A percentile compares a stretch with the other conserved stretches of the same genome.
phyloP scores from a whole-genome alignment of 2,329 filamentous ascomycete genomes.

The Hypoxylon sp. region DNA sequence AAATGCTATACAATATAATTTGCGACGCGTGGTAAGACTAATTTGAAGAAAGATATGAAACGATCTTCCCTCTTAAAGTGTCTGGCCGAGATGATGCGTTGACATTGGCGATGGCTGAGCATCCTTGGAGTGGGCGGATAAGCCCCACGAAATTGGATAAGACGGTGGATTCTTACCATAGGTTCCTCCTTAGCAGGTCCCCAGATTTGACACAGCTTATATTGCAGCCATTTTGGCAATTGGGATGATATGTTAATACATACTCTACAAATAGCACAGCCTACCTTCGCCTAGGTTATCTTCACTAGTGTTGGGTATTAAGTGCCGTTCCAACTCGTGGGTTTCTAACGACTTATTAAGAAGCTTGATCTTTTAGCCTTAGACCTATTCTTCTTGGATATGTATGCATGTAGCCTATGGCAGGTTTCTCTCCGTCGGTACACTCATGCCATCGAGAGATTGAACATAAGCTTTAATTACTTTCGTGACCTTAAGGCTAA shows the following conservation, averaged over 20 bases:
- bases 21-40: slow-evolving; percentile 34
- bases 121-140: slow-evolving; percentile 30
- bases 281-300: too few relatives aligned
- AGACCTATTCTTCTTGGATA: slow-evolving; percentile 39
- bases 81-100: slow-evolving; percentile 28
- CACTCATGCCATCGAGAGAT: slow-evolving; percentile 32
- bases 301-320: slow-evolving; percentile 28
- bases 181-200: slow-evolving; percentile 37
- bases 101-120: slow-evolving; percentile 29
- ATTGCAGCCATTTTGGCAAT: slow-evolving; percentile 1
- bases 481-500: slow-evolving; percentile 19
- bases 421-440: slow-evolving; percentile 25
- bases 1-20: slow-evolving; percentile 27
- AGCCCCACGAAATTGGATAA: slow-evolving; percentile 36
- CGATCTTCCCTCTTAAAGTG: slow-evolving; percentile 13
- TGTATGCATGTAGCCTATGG: slow-evolving; percentile 35
- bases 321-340: slow-evolving; percentile 38
- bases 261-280: slow-evolving; percentile 30
- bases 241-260: slow-evolving; percentile 35
- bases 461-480: slow-evolving; percentile 31
- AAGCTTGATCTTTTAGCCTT: slow-evolving; percentile 44
- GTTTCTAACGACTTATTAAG: slow-evolving; percentile 46
- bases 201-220: slow-evolving; percentile 3
- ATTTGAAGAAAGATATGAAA: slow-evolving; percentile 32
- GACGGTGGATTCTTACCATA: slow-evolving; percentile 19